These are phyloP conservation scores for Ceratocystis smalleyi DNA, from an alignment of 2,329 filamentous ascomycete genomes.

Conservation along the genomic window DNA sequence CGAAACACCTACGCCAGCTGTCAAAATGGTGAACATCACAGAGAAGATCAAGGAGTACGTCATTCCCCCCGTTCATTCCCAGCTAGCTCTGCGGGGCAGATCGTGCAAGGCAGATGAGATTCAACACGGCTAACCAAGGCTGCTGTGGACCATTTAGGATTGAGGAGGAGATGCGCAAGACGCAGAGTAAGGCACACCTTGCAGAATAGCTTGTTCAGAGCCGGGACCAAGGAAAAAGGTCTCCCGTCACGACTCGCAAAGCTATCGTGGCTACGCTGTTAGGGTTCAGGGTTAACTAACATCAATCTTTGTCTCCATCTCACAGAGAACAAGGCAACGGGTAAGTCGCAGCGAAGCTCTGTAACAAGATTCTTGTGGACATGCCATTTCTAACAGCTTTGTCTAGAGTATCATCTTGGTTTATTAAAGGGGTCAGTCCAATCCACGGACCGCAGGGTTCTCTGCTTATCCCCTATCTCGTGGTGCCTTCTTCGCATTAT, in stretches of 20 bases:
- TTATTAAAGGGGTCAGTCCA: slow-evolving; percentile 73
- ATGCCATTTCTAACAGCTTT: not conserved
- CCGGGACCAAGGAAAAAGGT: not conserved
- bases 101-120: not conserved
- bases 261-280: not conserved
- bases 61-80: not conserved
- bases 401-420: slow-evolving; percentile 87
- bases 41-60: slow-evolving; percentile 98
- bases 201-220: not conserved
- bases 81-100: slow-evolving; percentile 2
- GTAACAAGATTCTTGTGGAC: not conserved
- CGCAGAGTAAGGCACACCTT: slow-evolving; percentile 58
- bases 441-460: slow-evolving; percentile 9
- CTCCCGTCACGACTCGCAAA: not conserved
- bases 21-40: slow-evolving; percentile 89
- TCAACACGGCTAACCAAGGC: slow-evolving; percentile 19
- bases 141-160: slow-evolving; percentile 45
- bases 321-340: slow-evolving; percentile 94
- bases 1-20: slow-evolving; percentile 24
- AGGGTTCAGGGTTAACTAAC: slow-evolving; percentile 12
- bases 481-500: not conserved
- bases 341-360: slow-evolving; percentile 38
- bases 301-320: slow-evolving; percentile 1
- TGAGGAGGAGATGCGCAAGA: slow-evolving; percentile 98
- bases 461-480: too few species aligned